A percentile compares a stretch with the other conserved stretches of the same genome.
Evolutionary conservation across 495 filamentous ascomycete species (phyloP).

Genomic region (Penicillium atrosanguineum): DNA sequence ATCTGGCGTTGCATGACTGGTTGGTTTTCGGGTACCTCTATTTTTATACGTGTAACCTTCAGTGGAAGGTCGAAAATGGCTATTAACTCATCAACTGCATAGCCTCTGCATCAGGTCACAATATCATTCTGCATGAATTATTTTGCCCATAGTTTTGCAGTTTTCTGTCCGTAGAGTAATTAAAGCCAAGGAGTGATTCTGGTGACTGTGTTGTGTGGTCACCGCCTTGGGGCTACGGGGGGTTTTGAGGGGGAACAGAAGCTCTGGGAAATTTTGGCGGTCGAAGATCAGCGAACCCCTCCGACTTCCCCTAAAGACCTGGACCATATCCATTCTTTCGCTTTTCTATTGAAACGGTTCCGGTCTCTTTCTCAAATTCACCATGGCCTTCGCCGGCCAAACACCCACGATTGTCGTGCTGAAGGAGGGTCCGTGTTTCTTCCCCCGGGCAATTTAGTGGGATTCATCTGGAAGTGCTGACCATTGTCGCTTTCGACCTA

Average conservation of each 20-base stretch:
- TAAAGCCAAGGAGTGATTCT: not conserved
- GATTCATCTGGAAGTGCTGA: conserved; percentile 23
- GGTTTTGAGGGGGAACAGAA: conserved; percentile 32
- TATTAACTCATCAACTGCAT: not conserved
- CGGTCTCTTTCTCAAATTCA: conserved; percentile 24
- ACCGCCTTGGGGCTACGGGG: conserved; percentile 37
- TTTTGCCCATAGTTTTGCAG: not conserved
- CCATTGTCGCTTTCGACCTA: conserved; percentile 16
- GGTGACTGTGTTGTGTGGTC: conserved; percentile 17
- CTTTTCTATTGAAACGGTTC: conserved; percentile 14
- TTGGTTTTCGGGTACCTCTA: conserved; percentile 1
- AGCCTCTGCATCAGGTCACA: not conserved
- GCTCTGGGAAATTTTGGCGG: conserved; percentile 51
- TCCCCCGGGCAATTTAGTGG: conserved; percentile 29
- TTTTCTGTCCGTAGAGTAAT: not conserved
- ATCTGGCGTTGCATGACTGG: conserved; percentile 2
- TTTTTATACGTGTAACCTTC: conserved; percentile 7
- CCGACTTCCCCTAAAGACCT: conserved; percentile 20
- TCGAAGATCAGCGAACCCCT: conserved; percentile 33
- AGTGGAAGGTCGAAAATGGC: conserved; percentile 3
- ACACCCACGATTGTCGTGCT: conserved; percentile 98
- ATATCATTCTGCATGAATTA: not conserved
- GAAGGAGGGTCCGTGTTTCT: conserved; percentile 77
- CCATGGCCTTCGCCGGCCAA: conserved; percentile 96
- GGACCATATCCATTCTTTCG: conserved; percentile 25